Evolutionary conservation across 208 protist genomes (phyloP).

Genomic region (Giardia duodenalis): DNA sequence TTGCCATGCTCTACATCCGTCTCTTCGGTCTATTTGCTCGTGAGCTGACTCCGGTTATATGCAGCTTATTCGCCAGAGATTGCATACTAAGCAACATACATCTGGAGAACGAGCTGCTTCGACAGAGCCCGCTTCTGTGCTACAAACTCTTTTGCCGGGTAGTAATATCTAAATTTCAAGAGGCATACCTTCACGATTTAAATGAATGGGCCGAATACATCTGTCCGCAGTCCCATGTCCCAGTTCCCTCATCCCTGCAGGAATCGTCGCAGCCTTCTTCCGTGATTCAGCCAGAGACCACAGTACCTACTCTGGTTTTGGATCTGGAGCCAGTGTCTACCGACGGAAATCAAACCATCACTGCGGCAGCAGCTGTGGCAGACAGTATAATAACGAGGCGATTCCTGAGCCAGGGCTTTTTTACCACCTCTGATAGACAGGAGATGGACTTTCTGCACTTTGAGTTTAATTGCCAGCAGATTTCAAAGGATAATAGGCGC

Average conservation of each 20-base stretch:
- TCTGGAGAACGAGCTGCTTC: not conserved
- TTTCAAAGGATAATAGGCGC: not conserved
- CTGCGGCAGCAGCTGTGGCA: not conserved
- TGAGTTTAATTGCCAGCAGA: not conserved
- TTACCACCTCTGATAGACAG: not conserved
- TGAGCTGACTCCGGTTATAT: not conserved
- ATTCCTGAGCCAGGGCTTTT: not conserved
- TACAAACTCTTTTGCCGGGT: not conserved
- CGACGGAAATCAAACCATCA: not conserved
- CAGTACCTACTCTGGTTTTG: not conserved
- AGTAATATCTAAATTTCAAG: not conserved
- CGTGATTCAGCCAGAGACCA: too few species aligned
- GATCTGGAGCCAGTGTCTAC: not conserved
- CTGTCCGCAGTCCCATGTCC: too few species aligned
- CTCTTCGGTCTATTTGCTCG: not conserved
- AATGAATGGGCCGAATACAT: not conserved
- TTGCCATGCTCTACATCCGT: not conserved
- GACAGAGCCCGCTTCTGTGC: not conserved
- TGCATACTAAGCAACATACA: not conserved
- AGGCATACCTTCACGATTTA: not conserved
- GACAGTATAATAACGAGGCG: not conserved
- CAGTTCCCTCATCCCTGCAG: not conserved
- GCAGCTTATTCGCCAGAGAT: not conserved
- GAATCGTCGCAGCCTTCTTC: not conserved
- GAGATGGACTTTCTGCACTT: not conserved